Base-by-base conservation (phyloP, 495 filamentous ascomycete species). In the Jackrogersella multiformis region DNA sequence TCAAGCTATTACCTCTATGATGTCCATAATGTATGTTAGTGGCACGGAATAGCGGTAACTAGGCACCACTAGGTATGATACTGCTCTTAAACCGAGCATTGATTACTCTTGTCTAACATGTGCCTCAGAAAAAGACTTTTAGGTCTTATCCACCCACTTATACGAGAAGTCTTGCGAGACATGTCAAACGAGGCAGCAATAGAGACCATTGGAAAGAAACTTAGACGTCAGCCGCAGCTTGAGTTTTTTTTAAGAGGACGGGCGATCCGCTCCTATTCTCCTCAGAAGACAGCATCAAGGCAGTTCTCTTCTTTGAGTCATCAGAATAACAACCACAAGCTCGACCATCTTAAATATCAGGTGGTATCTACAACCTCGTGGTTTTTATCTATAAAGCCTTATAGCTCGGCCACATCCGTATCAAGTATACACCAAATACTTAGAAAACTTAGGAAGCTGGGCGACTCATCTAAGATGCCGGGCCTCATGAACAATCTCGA, bases 401-500 rank as follows among this genome's bases (percentile, higher is more conserved):
- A 63, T n/a, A 69, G 41, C 55, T 64, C 54, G 2, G 54, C 55
- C 23, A 9, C 54, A 16, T 42, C 60, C 7, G 23, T 69, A 48
- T 56, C 61, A 26, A 69, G 13, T 8, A 64, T 64, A 34, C 66
- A 64, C 26, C 35, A 69, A 30, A 64, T 44, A 6, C 61, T 69
- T 0, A 59, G 49, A 6, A 26, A 32, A 5, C 32, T 64, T 18
- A 59, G 56, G 9, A n/a, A n/a, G n/a, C n/a, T n/a, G n/a, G n/a
- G n/a, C n/a, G 18, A 59, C 13, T 32, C 36, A 30, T 2, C 9
- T 28, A 39, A 61, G 3, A 65, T 64, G 60, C 16, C 61, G 18
- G 36, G 56, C 5, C 42, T 46, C 9, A 62, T 68, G 56, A 61
- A 65, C 38, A 76, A 67, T 18, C 46, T 80, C 15, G 79, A 80